Evolutionary conservation across 2,329 filamentous ascomycete species (phyloP), one percentile per base, ranked within the genome.

Genomic region (Botrytis tulipae): DNA sequence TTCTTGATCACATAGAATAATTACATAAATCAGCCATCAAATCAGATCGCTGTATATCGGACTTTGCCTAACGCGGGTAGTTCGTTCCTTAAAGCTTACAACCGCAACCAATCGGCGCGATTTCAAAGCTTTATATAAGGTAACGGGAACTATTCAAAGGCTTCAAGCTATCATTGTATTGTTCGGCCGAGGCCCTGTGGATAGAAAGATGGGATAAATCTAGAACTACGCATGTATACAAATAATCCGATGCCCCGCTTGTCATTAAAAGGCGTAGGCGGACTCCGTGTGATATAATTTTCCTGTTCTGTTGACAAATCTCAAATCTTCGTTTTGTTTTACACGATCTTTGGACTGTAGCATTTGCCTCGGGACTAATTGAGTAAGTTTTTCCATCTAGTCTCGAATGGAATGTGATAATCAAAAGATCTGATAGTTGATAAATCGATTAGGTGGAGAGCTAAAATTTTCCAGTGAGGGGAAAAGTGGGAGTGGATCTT

Each of bases 51-150:
- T 68, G 32, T n/a, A 57, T 40, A 40, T 57, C 35, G 46, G 32
- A 68, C 20, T 18, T 32, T 63, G 42, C 61, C 61, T 44, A 68
- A 40, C 14, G 46, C 35, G 16, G 12, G 48, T 68, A 68, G 35
- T 20, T 40, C 14, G n/a, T 51, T 12, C n/a, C 10, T 35, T 12
- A 40, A 40, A 67, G 46, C 65, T 57, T 54, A 3, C 22, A 68
- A 9, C 46, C 46, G 25, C 35, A n/a, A 42, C 66, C 48, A 69
- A 69, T 69, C n/a, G 48, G 48, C n/a, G 51, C 10, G 6, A 57
- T 42, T 32, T 20, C 54, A 9, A 57, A 69, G 48, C 66, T 69
- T 57, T 16, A 57, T 69, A 57, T 69, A 42, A 69, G 35, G 66
- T 69, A 57, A 69, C 48, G 35, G 48, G n/a, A 69, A 69, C 48